Evolutionary conservation across 768 basidiomycete genomes (phyloP), one percentile per base, ranked within the genome.

Genomic region (Hysterangium stoloniferum): DNA sequence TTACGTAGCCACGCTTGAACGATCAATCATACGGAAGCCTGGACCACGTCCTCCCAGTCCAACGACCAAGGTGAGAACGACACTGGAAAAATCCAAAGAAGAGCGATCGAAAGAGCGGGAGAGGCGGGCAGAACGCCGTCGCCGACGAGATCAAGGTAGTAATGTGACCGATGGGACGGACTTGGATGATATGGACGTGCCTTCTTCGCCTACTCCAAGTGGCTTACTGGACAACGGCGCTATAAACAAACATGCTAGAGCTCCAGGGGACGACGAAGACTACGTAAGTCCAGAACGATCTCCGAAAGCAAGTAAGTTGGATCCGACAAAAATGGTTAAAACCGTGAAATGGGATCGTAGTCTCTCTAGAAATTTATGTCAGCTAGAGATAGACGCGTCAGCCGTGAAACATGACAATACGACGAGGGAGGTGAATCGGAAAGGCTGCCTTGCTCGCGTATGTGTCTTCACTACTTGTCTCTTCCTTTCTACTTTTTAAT

Each of bases 201-300:
- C 48, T 34, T 38, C 35, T 22, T 19, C 58, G 53, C 19, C 54
- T 53, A 36, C 56, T 51, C 11, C 57, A 56, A 29, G 65, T 62
- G 31, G 63, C 64, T 40, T 53, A 55, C 3, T 69, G 57, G 8
- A 66, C 65, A 50, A 63, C 43, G 56, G 54, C 24, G 55, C 66
- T 60, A 17, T 17, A 3, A 7, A 50, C 27, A 62, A 64, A 54
- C 84, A 88, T 66, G 66, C 62, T 46, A 69, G 80, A 58, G 88
- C 81, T 1, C 77, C 87, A 4, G 89, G 88, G 2, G 88, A 92
- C 22, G 86, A 88, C 24, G 87, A 83, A 57, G 86, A 87, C 53
- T 88, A 87, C 57, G 73, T 75, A 58, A 85, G 84, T 9, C 86
- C 86, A 2, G 68, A 74, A 38, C 68, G 68, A 56, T 65, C 68